Percentiles rank a stretch among this genome's conserved stretches.
Evolutionary conservation across 2,329 filamentous ascomycete species (phyloP).

Genomic region (Diaporthe helianthi): DNA sequence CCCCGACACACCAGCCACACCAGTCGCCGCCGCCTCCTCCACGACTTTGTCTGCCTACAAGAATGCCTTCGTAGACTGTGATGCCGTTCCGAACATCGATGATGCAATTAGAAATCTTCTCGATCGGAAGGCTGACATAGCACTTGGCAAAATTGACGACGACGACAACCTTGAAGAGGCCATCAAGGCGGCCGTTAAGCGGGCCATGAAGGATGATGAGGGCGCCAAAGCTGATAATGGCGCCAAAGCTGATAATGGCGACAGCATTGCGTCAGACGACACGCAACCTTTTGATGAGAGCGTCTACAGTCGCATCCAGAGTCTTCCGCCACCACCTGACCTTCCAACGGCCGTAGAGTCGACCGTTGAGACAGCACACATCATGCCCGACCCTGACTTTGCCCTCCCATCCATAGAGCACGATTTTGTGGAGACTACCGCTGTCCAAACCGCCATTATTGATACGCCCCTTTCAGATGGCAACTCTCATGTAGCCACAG

Average conservation of each 20-base stretch:
- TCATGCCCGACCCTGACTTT: background rate
- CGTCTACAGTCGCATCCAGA: background rate
- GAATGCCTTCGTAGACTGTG: background rate
- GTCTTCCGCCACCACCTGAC: no score
- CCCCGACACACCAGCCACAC: background rate
- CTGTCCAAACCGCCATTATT: background rate
- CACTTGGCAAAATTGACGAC: background rate
- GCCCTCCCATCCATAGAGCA: background rate
- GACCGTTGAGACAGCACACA: background rate
- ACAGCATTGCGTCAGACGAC: background rate
- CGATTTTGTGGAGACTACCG: background rate
- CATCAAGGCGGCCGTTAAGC: no score
- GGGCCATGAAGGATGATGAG: no score
- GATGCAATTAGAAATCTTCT: slow-evolving; percentile 15
- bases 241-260: background rate
- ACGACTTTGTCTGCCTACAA: background rate
- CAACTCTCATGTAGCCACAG: no score
- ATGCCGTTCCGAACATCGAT: background rate
- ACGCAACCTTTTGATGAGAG: background rate
- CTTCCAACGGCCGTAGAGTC: background rate
- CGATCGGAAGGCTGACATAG: background rate
- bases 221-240: no score
- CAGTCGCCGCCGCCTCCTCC: background rate
- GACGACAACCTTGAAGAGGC: background rate
- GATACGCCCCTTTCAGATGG: no score